Conservation (phyloP, 2,329 filamentous ascomycete species). For the Teratosphaeria nubilosa region DNA sequence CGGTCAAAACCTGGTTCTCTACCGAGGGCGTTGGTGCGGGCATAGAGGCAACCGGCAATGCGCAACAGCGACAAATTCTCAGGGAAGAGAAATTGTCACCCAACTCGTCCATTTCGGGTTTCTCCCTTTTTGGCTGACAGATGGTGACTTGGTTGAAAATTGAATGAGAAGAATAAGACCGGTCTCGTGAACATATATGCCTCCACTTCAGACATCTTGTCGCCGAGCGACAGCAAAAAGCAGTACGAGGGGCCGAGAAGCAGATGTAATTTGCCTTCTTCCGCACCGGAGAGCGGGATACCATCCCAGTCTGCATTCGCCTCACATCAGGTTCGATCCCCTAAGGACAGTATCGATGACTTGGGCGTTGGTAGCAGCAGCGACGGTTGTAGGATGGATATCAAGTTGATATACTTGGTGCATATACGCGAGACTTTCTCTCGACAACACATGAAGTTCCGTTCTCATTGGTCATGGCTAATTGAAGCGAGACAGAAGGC, state of each 20-base stretch:
- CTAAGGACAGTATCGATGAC: not conserved
- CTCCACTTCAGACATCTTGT: not conserved
- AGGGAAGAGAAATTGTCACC: too few species aligned
- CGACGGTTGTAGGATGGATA: not conserved
- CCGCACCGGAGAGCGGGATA: not conserved
- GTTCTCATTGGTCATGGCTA: too few species aligned
- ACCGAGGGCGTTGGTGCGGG: too few species aligned
- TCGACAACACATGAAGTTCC: too few species aligned
- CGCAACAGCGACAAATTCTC: too few species aligned
- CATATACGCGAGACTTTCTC: too few species aligned
- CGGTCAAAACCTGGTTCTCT: too few species aligned
- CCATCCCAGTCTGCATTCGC: not conserved
- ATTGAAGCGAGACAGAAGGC: too few species aligned
- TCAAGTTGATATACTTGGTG: not conserved
- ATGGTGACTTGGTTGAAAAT: not conserved
- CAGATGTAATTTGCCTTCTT: not conserved
- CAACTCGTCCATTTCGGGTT: too few species aligned
- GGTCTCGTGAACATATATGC: not conserved
- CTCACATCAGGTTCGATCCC: not conserved
- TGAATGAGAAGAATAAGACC: not conserved
- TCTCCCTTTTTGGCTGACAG: too few species aligned
- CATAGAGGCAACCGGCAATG: too few species aligned
- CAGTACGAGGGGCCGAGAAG: not conserved
- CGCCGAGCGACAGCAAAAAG: not conserved
- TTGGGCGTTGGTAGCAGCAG: not conserved